Base-by-base conservation (phyloP, 2,329 filamentous ascomycete species). In the Phyllosticta ampelicida region DNA sequence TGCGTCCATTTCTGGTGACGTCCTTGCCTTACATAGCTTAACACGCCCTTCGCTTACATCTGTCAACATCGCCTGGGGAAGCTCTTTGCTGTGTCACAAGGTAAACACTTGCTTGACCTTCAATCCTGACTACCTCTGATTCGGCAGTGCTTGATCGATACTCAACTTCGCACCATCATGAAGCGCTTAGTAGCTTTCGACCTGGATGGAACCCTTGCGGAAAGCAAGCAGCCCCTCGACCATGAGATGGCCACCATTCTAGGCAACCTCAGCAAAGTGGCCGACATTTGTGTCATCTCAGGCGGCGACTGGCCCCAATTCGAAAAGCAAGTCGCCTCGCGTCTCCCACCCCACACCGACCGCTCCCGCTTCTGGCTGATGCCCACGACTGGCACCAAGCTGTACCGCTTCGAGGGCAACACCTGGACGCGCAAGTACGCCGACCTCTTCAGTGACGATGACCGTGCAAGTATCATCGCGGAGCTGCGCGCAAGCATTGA, bases 271-370 rank as follows among this genome's bases (percentile, higher is more conserved):
- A 70, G 74, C n/a, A 28, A 61, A 48, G 72, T 74, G 51, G 68
- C 72, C 53, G 64, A 75, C 62, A 71, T 75, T 21, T 68, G 70
- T 48, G 67, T 74, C 54, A 74, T 75, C 63, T 74, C 71, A 0
- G 72, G 71, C 53, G 73, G 71, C 28, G 72, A 75, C 65, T 75
- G 71, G 72, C 68, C 69, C 6, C 73, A 75, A 61, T 74, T 75
- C 65, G 60, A 73, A 56, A 73, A 73, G 64, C 73, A 74, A 61
- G 66, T 74, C 36, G 72, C 67, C 11, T 71, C 66, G 63, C 70
- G 71, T 30, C 68, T 74, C 1, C 70, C 71, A 2, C 44, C 66
- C 13, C 64, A 61, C 54, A 69, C 73, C 9, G 64, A 75, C 58
- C 64, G 70, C n/a, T 66, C 68, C 9, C 70, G 67, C 53, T 67